Percentiles rank a stretch among this genome's conserved stretches.
These are phyloP conservation scores for Thalia dealbata DNA, from an alignment of 176 grass and related monocot genomes.

Conservation along the genomic window DNA sequence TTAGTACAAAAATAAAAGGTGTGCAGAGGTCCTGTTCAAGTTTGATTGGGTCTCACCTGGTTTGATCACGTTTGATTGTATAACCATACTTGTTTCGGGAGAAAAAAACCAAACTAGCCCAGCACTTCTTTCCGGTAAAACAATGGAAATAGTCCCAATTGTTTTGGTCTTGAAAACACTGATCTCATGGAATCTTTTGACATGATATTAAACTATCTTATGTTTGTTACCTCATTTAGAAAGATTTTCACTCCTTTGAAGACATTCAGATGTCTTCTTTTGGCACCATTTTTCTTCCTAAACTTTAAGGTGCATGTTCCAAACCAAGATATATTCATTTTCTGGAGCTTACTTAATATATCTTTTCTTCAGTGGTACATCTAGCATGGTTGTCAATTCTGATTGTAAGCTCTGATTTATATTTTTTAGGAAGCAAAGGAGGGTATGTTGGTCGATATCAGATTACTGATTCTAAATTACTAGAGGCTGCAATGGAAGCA, in stretches of 20 bases:
- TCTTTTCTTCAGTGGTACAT: neutral
- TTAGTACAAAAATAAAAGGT: no score
- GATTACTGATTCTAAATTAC: conserved; percentile 68
- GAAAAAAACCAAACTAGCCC: no score
- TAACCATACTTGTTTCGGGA: no score
- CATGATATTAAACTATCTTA: neutral
- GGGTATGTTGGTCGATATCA: conserved; percentile 61
- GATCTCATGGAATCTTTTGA: neutral
- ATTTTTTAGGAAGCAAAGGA: conserved; percentile 52
- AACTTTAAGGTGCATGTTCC: neutral
- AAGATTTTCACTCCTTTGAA: neutral
- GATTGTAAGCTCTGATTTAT: neutral
- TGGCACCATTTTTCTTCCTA: neutral
- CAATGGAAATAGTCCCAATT: no score
- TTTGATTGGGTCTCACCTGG: no score
- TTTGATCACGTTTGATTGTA: no score
- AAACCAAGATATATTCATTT: neutral
- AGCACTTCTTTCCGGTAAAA: no score
- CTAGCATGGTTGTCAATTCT: no score
- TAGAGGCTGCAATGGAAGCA: conserved; percentile 86
- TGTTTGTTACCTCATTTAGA: neutral
- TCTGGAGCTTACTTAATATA: neutral
- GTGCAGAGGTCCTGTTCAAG: no score
- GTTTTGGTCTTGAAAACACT: no score
- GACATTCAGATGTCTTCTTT: neutral